phyloP scores from a whole-genome alignment of 805 yeast genomes.

The Saccharomycopsis synnaedendra region DNA sequence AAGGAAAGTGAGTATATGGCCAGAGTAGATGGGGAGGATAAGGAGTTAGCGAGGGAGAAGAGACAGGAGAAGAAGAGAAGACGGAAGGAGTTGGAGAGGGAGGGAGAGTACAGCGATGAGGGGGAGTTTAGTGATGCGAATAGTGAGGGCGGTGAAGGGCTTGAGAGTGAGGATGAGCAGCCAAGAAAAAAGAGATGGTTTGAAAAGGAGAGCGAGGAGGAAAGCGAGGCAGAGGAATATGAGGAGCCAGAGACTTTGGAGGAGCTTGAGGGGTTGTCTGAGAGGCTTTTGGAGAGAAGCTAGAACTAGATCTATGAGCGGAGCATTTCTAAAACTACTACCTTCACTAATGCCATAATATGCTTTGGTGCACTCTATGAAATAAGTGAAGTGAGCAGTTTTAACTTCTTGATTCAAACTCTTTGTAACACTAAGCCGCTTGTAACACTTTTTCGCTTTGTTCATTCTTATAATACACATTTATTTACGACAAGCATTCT shows the following conservation, averaged over 20 bases:
- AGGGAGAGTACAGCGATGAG: constrained; percentile 24
- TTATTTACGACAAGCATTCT: neutral
- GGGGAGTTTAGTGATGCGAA: constrained; percentile 6
- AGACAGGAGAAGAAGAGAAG: constrained; percentile 80
- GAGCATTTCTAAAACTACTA: no score
- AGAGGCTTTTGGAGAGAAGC: constrained; percentile 25
- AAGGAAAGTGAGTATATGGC: constrained; percentile 63
- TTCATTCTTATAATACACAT: neutral
- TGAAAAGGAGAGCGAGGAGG: constrained; percentile 3
- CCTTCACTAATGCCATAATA: no score
- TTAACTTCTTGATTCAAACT: no score
- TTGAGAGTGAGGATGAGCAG: constrained; percentile 8
- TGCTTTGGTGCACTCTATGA: no score
- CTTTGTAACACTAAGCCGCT: no score
- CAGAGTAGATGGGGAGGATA: constrained; percentile 66
- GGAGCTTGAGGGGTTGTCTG: constrained; percentile 84
- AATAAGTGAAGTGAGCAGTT: no score
- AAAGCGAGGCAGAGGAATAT: constrained; percentile 33
- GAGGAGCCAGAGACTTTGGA: constrained; percentile 87
- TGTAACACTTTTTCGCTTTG: neutral
- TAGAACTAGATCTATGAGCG: no score
- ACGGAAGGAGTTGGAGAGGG: constrained; percentile 69
- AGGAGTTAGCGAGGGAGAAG: constrained; percentile 63
- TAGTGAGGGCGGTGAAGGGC: constrained; percentile 16
- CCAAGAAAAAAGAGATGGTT: neutral